Evolutionary conservation across 805 yeast genomes (phyloP).

Genomic region (Kodamaea kakaduensis): DNA sequence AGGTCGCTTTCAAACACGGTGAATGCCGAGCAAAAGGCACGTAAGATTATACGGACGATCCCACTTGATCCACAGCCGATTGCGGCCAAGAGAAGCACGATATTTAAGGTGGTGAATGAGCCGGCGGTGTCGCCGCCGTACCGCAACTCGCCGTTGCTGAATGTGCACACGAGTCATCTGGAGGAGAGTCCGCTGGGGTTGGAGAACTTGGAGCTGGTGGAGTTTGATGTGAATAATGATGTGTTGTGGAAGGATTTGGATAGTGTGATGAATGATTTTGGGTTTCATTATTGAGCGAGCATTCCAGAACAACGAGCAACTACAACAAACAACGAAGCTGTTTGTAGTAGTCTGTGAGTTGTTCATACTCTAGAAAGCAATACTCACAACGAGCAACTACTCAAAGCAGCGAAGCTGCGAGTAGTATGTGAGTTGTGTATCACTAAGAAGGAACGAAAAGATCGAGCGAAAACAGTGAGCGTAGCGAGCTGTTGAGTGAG

Average conservation of each 20-base stretch:
- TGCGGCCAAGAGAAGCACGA: slow-evolving; percentile 34
- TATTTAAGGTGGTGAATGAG: slow-evolving; percentile 35
- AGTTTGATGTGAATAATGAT: slow-evolving; percentile 49
- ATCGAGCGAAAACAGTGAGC: no score
- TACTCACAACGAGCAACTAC: no score
- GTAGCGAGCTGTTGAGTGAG: no score
- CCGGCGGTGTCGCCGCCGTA: slow-evolving; percentile 2
- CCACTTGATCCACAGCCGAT: slow-evolving; percentile 85
- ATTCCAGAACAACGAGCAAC: no score
- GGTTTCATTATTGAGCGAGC: no score
- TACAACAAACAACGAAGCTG: no score
- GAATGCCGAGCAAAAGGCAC: slow-evolving; percentile 68
- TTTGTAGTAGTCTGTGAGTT: no score
- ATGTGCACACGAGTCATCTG: slow-evolving; percentile 3
- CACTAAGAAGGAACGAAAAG: no score
- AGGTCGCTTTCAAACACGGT: slow-evolving; percentile 52
- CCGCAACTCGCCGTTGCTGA: slow-evolving; percentile 8
- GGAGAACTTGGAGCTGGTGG: slow-evolving; percentile 35
- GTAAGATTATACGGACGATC: slow-evolving; percentile 70
- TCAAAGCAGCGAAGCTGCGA: no score
- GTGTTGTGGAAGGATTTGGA: slow-evolving; percentile 79
- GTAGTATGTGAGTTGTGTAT: no score
- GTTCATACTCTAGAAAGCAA: no score
- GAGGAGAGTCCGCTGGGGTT: slow-evolving; percentile 26
- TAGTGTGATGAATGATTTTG: slow-evolving; percentile 86